phyloP scores from a whole-genome alignment of 2,329 filamentous ascomycete genomes.

The Diaporthe nobilis region DNA sequence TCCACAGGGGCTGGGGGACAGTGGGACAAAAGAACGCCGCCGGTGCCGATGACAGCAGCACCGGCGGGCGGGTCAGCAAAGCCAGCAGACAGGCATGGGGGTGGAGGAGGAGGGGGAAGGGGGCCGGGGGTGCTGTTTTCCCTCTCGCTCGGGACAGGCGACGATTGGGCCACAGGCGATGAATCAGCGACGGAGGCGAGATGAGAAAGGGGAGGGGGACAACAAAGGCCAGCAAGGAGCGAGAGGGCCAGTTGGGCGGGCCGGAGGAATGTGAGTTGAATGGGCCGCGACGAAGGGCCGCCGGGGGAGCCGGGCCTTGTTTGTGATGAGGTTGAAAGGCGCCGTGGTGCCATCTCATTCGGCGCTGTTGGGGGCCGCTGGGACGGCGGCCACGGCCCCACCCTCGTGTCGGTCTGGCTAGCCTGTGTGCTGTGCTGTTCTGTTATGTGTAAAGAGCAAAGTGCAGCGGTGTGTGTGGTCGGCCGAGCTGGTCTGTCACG shows the following conservation, averaged over 20 bases:
- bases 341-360: conserved; percentile 39
- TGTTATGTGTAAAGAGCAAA: neutral
- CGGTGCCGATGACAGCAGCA: conserved; percentile 16
- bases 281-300: conserved; percentile 25
- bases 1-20: neutral
- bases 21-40: neutral
- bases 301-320: conserved; percentile 29
- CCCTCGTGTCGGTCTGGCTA: conserved; percentile 25
- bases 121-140: neutral
- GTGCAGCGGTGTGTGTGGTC: conserved; percentile 10
- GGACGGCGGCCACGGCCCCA: conserved; percentile 39
- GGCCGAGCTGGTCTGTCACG: conserved; percentile 26
- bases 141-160: neutral
- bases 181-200: conserved; percentile 32
- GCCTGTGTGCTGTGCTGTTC: neutral
- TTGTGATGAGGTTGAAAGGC: conserved; percentile 21
- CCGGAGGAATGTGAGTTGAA: conserved; percentile 34
- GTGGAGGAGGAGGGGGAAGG: neutral
- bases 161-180: conserved; percentile 12
- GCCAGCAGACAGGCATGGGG: neutral
- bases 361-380: conserved; percentile 39
- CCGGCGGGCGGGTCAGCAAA: conserved; percentile 22
- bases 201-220: conserved; percentile 4
- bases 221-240: conserved; percentile 22
- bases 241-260: conserved; percentile 24